These are phyloP conservation scores for Chloromonas sp. DNA, from an alignment of 163 green algal species.

Conservation along the genomic window DNA sequence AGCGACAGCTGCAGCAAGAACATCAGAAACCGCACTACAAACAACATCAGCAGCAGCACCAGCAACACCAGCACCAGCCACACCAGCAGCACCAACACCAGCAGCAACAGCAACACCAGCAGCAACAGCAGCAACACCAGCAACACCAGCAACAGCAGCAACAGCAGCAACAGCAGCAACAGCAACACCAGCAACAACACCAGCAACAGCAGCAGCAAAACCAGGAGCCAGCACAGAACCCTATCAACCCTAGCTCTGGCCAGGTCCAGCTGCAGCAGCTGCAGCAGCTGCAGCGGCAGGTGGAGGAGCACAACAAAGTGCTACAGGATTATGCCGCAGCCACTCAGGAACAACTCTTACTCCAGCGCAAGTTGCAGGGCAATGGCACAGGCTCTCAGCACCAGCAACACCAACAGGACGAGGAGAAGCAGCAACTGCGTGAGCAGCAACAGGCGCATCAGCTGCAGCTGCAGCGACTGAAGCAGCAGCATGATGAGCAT, in stretches of 20 bases:
- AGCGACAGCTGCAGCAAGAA: neutral
- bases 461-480: neutral
- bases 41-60: neutral
- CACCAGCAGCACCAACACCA: neutral
- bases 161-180: neutral
- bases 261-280: too few species aligned
- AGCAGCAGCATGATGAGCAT: too few species aligned
- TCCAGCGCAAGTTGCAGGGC: too few species aligned
- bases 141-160: constrained; percentile 1
- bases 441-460: constrained; percentile 5
- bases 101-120: neutral
- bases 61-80: neutral
- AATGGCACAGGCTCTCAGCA: neutral
- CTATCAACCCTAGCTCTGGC: too few species aligned
- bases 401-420: neutral
- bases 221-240: too few species aligned
- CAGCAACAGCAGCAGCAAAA: too few species aligned
- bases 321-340: too few species aligned
- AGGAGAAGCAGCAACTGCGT: neutral
- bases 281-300: too few species aligned
- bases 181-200: constrained; percentile 4
- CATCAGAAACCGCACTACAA: neutral
- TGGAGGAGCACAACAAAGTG: too few species aligned
- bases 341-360: too few species aligned
- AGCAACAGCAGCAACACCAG: neutral